Evolutionary conservation across 805 yeast genomes (phyloP).

Genomic region (Blastobotrys chiropterorum): DNA sequence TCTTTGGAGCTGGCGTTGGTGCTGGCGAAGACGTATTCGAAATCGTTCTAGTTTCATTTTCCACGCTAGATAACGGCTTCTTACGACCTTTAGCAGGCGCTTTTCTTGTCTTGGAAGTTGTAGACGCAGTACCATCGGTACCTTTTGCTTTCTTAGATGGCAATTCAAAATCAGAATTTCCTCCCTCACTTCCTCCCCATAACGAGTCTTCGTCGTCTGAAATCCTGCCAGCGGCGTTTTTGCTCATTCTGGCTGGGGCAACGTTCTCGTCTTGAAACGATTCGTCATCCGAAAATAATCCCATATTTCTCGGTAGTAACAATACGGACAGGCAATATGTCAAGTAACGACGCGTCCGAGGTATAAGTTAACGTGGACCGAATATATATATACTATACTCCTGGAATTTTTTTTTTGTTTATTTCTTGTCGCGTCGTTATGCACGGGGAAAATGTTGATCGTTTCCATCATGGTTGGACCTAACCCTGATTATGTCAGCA

Average conservation of each 20-base stretch:
- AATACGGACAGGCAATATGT: too few relatives aligned
- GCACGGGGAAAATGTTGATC: too few relatives aligned
- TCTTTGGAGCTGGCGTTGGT: neutral
- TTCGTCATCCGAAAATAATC: conserved; percentile 5
- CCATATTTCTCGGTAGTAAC: neutral
- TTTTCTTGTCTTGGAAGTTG: conserved; percentile 8
- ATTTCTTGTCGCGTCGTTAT: too few relatives aligned
- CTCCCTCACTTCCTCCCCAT: neutral
- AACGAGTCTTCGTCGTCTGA: conserved; percentile 1
- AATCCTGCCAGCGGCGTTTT: conserved; percentile 1
- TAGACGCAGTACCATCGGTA: conserved; percentile 4
- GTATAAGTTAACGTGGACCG: too few relatives aligned
- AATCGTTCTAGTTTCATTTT: conserved; percentile 4
- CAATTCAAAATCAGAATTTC: conserved; percentile 8
- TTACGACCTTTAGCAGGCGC: conserved; percentile 7
- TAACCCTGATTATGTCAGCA: too few relatives aligned
- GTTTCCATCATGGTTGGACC: too few relatives aligned
- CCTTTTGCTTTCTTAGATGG: conserved; percentile 17
- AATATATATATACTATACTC: too few relatives aligned
- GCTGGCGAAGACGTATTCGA: neutral
- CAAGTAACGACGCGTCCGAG: neutral
- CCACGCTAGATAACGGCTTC: conserved; percentile 4
- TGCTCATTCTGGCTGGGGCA: conserved; percentile 13
- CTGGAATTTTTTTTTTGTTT: too few relatives aligned
- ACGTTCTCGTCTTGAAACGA: conserved; percentile 14